phyloP scores from a whole-genome alignment of 2,329 filamentous ascomycete genomes.

The Aspergillus hiratsukae region DNA sequence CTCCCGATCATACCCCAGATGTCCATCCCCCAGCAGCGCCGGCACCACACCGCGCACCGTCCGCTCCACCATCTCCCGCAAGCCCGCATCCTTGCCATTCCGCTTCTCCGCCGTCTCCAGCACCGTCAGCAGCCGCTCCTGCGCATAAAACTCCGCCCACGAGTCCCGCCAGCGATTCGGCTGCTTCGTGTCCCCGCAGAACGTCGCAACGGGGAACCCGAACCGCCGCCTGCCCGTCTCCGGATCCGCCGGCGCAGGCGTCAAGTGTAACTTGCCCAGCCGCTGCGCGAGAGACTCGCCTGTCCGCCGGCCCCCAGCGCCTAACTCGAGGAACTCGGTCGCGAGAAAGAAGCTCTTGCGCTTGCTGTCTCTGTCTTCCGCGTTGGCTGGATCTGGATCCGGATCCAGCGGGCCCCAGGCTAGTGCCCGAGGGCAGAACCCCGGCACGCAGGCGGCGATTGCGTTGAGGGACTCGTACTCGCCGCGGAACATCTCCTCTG shows the following conservation, averaged over 20 bases:
- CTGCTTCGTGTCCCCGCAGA: conserved; percentile 80
- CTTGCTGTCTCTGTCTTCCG: conserved; percentile 22
- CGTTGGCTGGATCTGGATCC: conserved; percentile 17
- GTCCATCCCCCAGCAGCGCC: conserved; percentile 64
- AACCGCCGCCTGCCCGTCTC: conserved; percentile 52
- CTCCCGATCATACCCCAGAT: conserved; percentile 49
- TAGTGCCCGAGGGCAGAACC: conserved; percentile 70
- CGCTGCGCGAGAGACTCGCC: conserved; percentile 61
- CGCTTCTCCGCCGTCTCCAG: conserved; percentile 52
- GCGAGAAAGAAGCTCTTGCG: conserved; percentile 51
- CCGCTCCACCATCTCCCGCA: conserved; percentile 61
- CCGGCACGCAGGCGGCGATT: conserved; percentile 66
- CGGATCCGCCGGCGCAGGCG: conserved; percentile 55
- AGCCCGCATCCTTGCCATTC: conserved; percentile 61
- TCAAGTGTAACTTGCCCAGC: conserved; percentile 73
- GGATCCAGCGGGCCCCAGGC: conserved; percentile 62
- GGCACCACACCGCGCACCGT: conserved; percentile 66
- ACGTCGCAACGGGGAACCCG: conserved; percentile 80
- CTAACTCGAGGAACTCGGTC: conserved; percentile 76
- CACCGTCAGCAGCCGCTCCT: conserved; percentile 67
- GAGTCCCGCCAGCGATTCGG: conserved; percentile 67
- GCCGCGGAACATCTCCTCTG: conserved; percentile 50
- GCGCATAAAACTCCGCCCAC: conserved; percentile 83
- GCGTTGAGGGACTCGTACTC: conserved; percentile 82
- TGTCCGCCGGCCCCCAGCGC: conserved; percentile 47